Base-by-base conservation (phyloP, 2,329 filamentous ascomycete genomes). In the Blastomyces gilchristii region DNA sequence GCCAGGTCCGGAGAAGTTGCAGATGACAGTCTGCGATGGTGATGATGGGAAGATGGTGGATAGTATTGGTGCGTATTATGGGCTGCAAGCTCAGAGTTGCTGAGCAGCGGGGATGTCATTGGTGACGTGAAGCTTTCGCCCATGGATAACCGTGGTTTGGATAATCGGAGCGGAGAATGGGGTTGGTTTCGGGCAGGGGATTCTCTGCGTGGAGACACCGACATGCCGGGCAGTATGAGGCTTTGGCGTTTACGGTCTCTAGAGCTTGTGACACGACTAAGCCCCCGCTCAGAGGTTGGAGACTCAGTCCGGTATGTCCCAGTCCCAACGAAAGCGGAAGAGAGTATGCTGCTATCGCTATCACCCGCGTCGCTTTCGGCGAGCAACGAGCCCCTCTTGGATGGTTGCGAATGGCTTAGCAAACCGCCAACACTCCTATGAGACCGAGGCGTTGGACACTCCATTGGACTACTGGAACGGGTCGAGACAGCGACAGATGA, bases 401-500 rank as follows among this genome's bases (percentile, higher is more conserved):
- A 88, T 12, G 74, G 74, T 62, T 80, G 82, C 60, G 82, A 78
- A 62, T 84, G 84, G 8, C 82, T 80, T 4, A 87, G 75, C 18
- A 87, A 77, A 66, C 79, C 83, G 69, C 78, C 79, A 62, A 79
- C 78, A 66, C 83, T 84, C 60, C 84, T 86, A 69, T 93, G 87
- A 0, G 93, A 97, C 66, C 90, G 87, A 12, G 94, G 94, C 3
- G 94, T 99, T 12, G 90, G 89, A 65, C 91, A 94, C 74, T 95
- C 92, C 73, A 87, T 87, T 0, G 94, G 94, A 72, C 94, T 99
- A 72, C 85, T 94, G 3, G 94, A 96, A 66, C 90, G 83, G 0
- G 90, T 93, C 1, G 91, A 96, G 37, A 85, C 85, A 31, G 89
- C 79, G 65, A 87, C 77, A 64, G 88, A 85, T 61, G 87, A 87